Evolutionary conservation across 768 basidiomycete genomes (phyloP).

Genomic region (Mycena galericulata): DNA sequence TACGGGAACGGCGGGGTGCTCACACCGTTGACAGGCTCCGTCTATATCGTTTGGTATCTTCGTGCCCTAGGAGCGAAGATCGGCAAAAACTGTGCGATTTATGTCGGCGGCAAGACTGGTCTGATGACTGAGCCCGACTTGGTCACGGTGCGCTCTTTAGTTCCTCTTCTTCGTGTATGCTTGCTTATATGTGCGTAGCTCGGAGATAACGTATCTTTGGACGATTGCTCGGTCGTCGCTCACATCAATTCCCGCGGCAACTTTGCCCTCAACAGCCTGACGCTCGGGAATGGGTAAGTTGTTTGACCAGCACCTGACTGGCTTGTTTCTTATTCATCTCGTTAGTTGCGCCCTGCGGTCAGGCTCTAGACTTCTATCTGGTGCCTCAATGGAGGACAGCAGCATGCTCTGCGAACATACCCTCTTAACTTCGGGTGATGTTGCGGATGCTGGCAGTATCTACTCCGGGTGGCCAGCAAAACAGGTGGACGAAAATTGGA

Average conservation of each 20-base stretch:
- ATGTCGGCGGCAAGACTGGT: conserved; percentile 53
- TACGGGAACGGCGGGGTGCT: conserved; percentile 58
- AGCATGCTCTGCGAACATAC: conserved; percentile 64
- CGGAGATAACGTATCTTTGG: conserved; percentile 57
- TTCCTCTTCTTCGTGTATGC: conserved; percentile 1
- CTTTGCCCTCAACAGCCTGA: conserved; percentile 56
- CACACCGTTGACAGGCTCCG: conserved; percentile 52
- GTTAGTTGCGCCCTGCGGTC: conserved; percentile 56
- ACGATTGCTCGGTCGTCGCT: conserved; percentile 61
- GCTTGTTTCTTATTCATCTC: neutral
- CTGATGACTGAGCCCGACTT: conserved; percentile 63
- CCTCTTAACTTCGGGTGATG: conserved; percentile 59
- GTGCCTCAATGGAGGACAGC: conserved; percentile 62
- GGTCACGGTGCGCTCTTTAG: conserved; percentile 46
- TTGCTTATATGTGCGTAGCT: conserved; percentile 39
- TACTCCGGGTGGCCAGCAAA: conserved; percentile 62
- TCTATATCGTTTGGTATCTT: conserved; percentile 59
- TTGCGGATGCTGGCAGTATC: conserved; percentile 52
- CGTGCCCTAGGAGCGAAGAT: conserved; percentile 59
- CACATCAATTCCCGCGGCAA: conserved; percentile 61
- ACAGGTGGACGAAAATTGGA: conserved; percentile 38
- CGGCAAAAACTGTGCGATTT: conserved; percentile 55
- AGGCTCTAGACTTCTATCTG: conserved; percentile 60
- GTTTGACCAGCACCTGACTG: neutral
- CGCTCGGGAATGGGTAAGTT: conserved; percentile 52